Base-by-base conservation (phyloP, 495 filamentous ascomycete genomes). In the Podospora didyma region DNA sequence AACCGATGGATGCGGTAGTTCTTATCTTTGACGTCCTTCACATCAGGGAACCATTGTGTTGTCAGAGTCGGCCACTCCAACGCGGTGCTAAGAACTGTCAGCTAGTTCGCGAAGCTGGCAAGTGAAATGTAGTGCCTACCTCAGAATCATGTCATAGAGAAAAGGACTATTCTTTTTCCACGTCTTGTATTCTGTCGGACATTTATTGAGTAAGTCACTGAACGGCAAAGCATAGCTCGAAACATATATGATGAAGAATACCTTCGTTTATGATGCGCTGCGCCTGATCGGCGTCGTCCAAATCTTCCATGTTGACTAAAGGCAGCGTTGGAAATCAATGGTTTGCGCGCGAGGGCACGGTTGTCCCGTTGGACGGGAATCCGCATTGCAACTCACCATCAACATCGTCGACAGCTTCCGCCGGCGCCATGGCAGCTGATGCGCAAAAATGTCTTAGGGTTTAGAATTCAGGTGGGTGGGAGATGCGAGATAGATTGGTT, bases 151-250 rank as follows among this genome's bases (percentile, higher is more conserved):
- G 65, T 97, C 95, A 72, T 99, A 99, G 62, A 99, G 88, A 71
- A 97, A 97, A 2, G 93, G 92, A 60, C 90, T 88, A 73, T 97
- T 97, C 82, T 99, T 99, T 81, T 99, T 99, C 95, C 95, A 99
- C 60, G 90, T 96, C 70, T 99, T 99, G 82, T 99, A 99, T 74
- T 97, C 95, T 93, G 67, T 23, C 24, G 10, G 17, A 47, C 20
- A 46, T 19, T 51, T n/a, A n/a, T 50, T 49, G 24, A 46, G n/a
- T 44, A 26, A 14, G 47, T 22, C 17, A 24, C 28, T 31, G 6
- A 31, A 22, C 28, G 26, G 4, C 9, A 31, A 19, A 21, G 2
- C 2, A 22, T 14, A 9, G 37, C 1, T 22, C 19, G 23, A 39
- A 17, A n/a, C 31, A 3, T 12, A 41, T 19, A 46, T 9, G 58